phyloP scores from a whole-genome alignment of 2,329 filamentous ascomycete species.

The Ceratocystis ficicola region DNA sequence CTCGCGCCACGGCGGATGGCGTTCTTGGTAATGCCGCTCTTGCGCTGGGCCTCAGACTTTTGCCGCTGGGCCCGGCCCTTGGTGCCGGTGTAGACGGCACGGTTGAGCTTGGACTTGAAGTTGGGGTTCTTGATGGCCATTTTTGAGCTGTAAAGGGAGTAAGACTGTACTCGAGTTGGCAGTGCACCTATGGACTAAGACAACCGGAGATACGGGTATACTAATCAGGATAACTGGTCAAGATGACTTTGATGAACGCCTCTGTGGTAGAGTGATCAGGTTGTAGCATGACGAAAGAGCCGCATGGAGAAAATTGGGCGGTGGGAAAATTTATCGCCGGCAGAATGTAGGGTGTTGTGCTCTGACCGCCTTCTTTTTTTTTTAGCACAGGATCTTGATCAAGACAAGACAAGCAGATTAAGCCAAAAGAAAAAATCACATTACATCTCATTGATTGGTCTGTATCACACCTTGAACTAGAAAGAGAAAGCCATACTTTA shows the following conservation, averaged over 20 bases:
- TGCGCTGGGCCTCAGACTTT: conserved; percentile 32
- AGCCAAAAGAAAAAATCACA: neutral
- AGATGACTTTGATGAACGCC: neutral
- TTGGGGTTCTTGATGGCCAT: conserved; percentile 50
- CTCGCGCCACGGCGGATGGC: conserved; percentile 40
- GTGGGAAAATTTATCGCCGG: conserved; percentile 16
- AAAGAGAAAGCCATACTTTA: neutral
- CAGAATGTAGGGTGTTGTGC: neutral
- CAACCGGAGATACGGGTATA: neutral
- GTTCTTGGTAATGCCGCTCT: conserved; percentile 33
- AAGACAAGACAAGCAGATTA: neutral
- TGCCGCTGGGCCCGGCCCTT: conserved; percentile 35
- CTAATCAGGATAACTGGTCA: neutral
- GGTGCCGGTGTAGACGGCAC: conserved; percentile 36
- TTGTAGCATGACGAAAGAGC: conserved; percentile 10
- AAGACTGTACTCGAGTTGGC: neutral
- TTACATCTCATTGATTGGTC: no score
- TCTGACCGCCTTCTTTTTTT: conserved; percentile 9
- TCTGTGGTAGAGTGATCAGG: neutral
- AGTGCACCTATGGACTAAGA: neutral
- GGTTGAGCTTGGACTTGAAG: conserved; percentile 40
- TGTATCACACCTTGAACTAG: neutral
- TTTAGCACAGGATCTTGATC: neutral
- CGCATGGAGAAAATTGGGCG: conserved; percentile 20
- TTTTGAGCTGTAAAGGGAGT: conserved; percentile 18